These are phyloP conservation scores for Diaporthe citriasiana DNA, from an alignment of 2,329 filamentous ascomycete genomes.

Conservation along the genomic window DNA sequence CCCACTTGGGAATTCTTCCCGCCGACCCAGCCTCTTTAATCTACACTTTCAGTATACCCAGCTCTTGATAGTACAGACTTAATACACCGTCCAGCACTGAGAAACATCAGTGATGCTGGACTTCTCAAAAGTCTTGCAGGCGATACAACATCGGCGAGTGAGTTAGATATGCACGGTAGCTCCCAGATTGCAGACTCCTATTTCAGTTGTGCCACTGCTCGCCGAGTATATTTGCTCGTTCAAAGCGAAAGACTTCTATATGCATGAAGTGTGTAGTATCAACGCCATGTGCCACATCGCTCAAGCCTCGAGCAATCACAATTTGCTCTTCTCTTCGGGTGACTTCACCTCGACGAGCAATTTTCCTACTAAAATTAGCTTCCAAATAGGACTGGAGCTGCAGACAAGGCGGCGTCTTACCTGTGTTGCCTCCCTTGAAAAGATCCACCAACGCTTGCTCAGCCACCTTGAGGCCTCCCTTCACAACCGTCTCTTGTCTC, in stretches of 20 bases:
- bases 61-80: neutral
- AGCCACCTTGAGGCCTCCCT: slow-evolving; percentile 74
- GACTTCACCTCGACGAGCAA: slow-evolving; percentile 69
- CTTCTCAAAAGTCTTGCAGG: neutral
- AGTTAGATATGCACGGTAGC: neutral
- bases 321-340: slow-evolving; percentile 40
- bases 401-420: slow-evolving; percentile 50
- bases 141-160: neutral
- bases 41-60: neutral
- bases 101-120: neutral
- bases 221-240: neutral
- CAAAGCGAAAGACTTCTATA: neutral
- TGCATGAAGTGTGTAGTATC: neutral
- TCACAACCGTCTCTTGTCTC: slow-evolving; percentile 78
- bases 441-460: slow-evolving; percentile 74
- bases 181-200: neutral
- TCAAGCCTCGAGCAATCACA: slow-evolving; percentile 10
- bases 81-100: neutral
- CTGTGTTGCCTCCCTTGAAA: slow-evolving; percentile 79
- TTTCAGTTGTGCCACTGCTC: neutral
- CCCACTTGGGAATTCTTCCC: no score
- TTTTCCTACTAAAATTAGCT: slow-evolving; percentile 53
- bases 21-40: neutral
- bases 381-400: neutral
- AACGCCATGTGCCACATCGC: neutral